Evolutionary conservation across 768 basidiomycete genomes (phyloP).

Genomic region (Tricholomella constricta): DNA sequence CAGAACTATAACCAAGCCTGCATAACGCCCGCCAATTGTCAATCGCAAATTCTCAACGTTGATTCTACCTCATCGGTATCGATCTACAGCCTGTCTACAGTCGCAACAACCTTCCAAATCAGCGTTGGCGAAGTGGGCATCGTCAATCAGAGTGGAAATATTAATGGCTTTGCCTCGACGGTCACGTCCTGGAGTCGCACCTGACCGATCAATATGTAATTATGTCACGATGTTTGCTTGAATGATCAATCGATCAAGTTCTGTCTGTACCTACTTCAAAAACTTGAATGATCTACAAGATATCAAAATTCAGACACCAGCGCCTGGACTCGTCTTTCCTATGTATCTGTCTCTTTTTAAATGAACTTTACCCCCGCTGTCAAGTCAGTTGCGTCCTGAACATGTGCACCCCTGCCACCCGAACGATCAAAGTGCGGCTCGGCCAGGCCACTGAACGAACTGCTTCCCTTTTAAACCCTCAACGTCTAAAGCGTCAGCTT

Average conservation of each 20-base stretch:
- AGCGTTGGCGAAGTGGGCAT: constrained; percentile 50
- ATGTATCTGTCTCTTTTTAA: no score
- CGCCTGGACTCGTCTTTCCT: no score
- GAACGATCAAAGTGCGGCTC: no score
- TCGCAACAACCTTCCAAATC: constrained; percentile 54
- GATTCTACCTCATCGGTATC: constrained; percentile 50
- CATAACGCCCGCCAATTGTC: constrained; percentile 47
- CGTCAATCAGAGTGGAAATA: constrained; percentile 50
- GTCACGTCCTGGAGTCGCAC: constrained; percentile 48
- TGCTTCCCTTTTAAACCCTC: no score
- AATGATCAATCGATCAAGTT: neutral
- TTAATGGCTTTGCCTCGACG: constrained; percentile 60
- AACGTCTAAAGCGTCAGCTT: no score
- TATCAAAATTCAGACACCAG: no score
- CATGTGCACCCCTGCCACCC: no score
- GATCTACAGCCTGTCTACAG: constrained; percentile 64
- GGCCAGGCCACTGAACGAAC: no score
- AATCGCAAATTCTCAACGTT: constrained; percentile 57
- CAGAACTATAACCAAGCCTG: constrained; percentile 59
- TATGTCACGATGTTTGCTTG: neutral
- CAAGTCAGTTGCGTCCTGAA: no score
- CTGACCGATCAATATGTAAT: neutral
- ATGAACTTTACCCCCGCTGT: no score
- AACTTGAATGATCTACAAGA: no score
- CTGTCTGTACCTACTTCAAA: no score